These are phyloP conservation scores for Scheffersomyces insectosa DNA, from an alignment of 1,139 yeast species.

Conservation along the genomic window DNA sequence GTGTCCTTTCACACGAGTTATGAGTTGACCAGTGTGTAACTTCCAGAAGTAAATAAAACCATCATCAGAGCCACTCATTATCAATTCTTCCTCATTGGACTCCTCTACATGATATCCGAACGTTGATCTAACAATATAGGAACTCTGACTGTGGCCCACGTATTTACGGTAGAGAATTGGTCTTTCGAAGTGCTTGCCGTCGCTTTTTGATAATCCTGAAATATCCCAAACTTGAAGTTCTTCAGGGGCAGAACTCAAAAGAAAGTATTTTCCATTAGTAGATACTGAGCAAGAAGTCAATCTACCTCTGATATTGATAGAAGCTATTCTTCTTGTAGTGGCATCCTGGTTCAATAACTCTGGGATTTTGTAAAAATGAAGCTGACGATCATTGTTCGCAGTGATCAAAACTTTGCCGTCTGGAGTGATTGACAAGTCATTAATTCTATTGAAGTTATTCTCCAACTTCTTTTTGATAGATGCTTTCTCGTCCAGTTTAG, in stretches of 20 bases:
- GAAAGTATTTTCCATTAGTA: conserved; percentile 46
- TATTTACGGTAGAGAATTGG: conserved; percentile 57
- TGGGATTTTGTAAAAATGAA: conserved; percentile 53
- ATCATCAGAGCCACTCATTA: conserved; percentile 83
- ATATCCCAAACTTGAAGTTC: conserved; percentile 81
- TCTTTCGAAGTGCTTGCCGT: conserved; percentile 14
- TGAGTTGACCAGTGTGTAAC: conserved; percentile 66
- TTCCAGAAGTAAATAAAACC: conserved; percentile 83
- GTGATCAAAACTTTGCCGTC: conserved; percentile 65
- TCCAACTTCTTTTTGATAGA: conserved; percentile 15
- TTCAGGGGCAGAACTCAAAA: conserved; percentile 72
- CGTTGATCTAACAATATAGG: conserved; percentile 72
- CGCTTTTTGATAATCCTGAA: conserved; percentile 13
- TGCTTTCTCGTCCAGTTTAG: background rate
- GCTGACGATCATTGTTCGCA: conserved; percentile 59
- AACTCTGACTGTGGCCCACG: conserved; percentile 70
- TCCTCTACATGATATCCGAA: conserved; percentile 56
- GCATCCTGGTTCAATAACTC: conserved; percentile 34
- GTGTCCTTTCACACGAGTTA: conserved; percentile 65
- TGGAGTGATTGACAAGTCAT: conserved; percentile 63
- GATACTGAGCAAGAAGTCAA: conserved; percentile 45
- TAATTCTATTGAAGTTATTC: conserved; percentile 50
- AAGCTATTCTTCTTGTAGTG: conserved; percentile 35
- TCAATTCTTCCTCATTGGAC: conserved; percentile 60
- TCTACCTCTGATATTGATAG: conserved; percentile 36